Evolutionary conservation across 2,329 filamentous ascomycete genomes (phyloP), one percentile per base, ranked within the genome.

Genomic region (Lasiodiplodia theobromae): DNA sequence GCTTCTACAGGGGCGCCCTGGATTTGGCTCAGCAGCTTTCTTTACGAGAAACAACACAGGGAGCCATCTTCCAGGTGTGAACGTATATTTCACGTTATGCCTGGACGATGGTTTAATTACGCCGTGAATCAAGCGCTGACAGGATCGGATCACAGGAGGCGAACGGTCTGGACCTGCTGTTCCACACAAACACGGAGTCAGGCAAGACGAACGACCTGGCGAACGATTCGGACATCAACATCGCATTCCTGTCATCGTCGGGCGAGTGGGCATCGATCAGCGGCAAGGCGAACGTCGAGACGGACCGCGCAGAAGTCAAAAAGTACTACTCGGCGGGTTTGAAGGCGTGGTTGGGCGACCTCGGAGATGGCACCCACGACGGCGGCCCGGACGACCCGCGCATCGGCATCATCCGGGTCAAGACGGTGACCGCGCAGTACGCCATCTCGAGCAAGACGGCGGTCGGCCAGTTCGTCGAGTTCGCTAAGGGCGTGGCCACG

Each of bases 131-230:
- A 25, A 40, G 44, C 31, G 10, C 68, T 70, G 10, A 70, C 40
- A 74, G 16, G 40, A 21, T 28, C n/a, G 16, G 40, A 21, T 28
- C n/a, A 67, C 71, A 95, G 92, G 93, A 96, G 81, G 85, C 86
- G 70, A 90, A 90, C 71, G 91, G 92, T 75, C 86, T 94, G 68
- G 93, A 96, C 78, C 87, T 96, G 68, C 87, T 97, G 79, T 97
- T 97, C 86, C 91, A 96, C 84, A 94, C 93, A 76, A 97, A 97
- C 84, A 94, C 92, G 71, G 92, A 95, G 78, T 94, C 92, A 11
- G 89, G 92, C 82, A 97, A 97, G 86, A 94, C 92, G 5, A 87
- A 93, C 79, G 93, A 97, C 76, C 86, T 97, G 52, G 84, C 87
- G 68, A 83, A 84, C 68, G 90, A 96, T 79, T 83, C 90, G 0